Percentiles rank a stretch among this genome's conserved stretches.
Conservation (phyloP, 2,329 filamentous ascomycete genomes). For the Xylariaceae sp. region DNA sequence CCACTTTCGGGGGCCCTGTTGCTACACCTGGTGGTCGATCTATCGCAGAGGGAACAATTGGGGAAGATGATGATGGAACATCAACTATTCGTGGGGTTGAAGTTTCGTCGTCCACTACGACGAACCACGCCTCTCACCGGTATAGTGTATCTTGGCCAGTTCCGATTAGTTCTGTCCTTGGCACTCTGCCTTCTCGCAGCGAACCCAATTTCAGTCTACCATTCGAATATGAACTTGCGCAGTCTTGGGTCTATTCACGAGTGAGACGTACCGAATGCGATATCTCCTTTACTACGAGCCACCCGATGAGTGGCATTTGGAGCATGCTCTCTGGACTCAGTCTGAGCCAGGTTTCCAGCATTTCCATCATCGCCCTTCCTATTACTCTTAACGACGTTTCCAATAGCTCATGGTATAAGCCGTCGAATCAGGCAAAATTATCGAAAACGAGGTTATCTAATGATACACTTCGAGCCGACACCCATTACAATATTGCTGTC, state of each 20-base stretch:
- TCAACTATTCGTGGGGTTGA: not conserved
- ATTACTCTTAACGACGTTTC: constrained; percentile 5
- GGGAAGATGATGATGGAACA: not conserved
- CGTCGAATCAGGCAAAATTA: not conserved
- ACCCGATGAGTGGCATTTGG: constrained; percentile 1
- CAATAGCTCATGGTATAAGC: constrained; percentile 13
- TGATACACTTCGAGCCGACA: not conserved
- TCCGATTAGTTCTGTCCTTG: not conserved
- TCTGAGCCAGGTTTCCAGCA: constrained; percentile 13
- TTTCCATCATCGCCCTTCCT: constrained; percentile 20
- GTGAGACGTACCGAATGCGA: constrained; percentile 1
- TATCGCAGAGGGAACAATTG: no score
- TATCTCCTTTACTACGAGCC: constrained; percentile 12
- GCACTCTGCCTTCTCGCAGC: not conserved
- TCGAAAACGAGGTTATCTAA: no score
- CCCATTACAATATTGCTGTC: not conserved
- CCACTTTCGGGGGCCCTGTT: no score
- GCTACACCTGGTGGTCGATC: not conserved
- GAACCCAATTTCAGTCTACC: not conserved
- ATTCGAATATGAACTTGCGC: constrained; percentile 12
- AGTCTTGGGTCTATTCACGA: constrained; percentile 14
- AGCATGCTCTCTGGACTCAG: constrained; percentile 17
- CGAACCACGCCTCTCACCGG: not conserved
- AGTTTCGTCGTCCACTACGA: no score
- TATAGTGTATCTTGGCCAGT: not conserved